Evolutionary conservation across 108 stramenopile species (phyloP), one percentile per base, ranked within the genome.

Genomic region (Heterococcus sp.): DNA sequence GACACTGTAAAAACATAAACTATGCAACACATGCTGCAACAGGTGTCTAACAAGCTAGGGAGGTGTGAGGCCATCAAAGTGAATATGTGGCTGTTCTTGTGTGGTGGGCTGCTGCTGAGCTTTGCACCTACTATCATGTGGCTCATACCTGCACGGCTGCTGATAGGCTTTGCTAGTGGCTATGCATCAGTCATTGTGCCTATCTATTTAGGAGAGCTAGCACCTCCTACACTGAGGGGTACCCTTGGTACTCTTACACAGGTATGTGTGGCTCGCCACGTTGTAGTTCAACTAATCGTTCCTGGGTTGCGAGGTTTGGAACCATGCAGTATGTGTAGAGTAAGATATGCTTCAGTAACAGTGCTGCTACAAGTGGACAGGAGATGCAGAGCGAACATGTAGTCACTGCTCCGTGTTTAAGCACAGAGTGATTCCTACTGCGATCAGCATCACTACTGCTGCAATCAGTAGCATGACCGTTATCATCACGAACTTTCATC

Each of bases 241-340:
- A 91, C 91, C 65, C 87, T 99, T 72, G 98, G 98, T 3, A 97
- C 96, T 2, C 78, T 95, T 75, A 95, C 94, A n/a, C 96, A 97
- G 84, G n/a, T n/a, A n/a, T n/a, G n/a, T n/a, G n/a, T n/a, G n/a
- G n/a, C n/a, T n/a, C 21, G n/a, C n/a, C n/a, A n/a, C n/a, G n/a
- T n/a, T n/a, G n/a, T n/a, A n/a, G n/a, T n/a, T n/a, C n/a, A n/a
- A n/a, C n/a, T n/a, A n/a, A n/a, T n/a, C n/a, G n/a, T n/a, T n/a
- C n/a, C n/a, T n/a, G n/a, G n/a, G n/a, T n/a, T n/a, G n/a, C n/a
- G n/a, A n/a, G n/a, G n/a, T n/a, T n/a, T n/a, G n/a, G n/a, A n/a
- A n/a, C n/a, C n/a, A n/a, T n/a, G 46, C 46, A 58, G 46, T 58
- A 58, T 21, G 21, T n/a, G n/a, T n/a, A n/a, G n/a, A n/a, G n/a